Base-by-base conservation (phyloP, 73 alveolate species). In the Paraurostyla sp. region DNA sequence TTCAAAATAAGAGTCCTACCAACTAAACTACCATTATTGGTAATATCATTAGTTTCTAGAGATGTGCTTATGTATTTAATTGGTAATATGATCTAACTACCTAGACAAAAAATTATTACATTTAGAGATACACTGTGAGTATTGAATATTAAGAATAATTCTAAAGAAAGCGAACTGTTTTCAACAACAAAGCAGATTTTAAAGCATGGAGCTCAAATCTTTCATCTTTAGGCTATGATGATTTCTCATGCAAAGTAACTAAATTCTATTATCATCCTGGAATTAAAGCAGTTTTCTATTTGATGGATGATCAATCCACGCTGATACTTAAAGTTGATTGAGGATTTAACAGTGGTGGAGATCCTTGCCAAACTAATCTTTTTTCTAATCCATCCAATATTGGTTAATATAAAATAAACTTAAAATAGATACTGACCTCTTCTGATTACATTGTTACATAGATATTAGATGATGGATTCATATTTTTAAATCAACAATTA, bases 261-360 rank as follows among this genome's bases (percentile, higher is more conserved):
- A 57, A 50, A 36, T 73, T 48, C 27, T 48, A 50, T 45, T 73
- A 73, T 48, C 87, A 73, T 50, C 87, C 87, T 27, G 87, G 71
- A 3, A 43, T 73, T 6, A 73, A 45, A 20, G 87, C 60, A 3
- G 29, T 73, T 18, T 20, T 73, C 11, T 73, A 73, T 33, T 27
- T 73, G 6, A 0, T 43, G 43, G 87, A 73, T 73, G 87, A 73
- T 27, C 20, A 43, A 11, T 3, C 41, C 36, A 23, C 87, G 0
- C 7, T 73, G 9, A 50, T 11, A 32, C 71, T 73, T 7, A 73
- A 30, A 33, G 87, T 49, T n/a, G 87, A 73, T 33, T 20, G 20
- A 50, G 9, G 23, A 2, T 73, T 73, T 6, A 30, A 52, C 3
- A 29, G 38, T 3, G 71, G 71, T 0, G 87, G 57, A 11, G 87